These are phyloP conservation scores for Moesziomyces sp. DNA, from an alignment of 1,284 basidiomycete genomes.

Conservation along the genomic window DNA sequence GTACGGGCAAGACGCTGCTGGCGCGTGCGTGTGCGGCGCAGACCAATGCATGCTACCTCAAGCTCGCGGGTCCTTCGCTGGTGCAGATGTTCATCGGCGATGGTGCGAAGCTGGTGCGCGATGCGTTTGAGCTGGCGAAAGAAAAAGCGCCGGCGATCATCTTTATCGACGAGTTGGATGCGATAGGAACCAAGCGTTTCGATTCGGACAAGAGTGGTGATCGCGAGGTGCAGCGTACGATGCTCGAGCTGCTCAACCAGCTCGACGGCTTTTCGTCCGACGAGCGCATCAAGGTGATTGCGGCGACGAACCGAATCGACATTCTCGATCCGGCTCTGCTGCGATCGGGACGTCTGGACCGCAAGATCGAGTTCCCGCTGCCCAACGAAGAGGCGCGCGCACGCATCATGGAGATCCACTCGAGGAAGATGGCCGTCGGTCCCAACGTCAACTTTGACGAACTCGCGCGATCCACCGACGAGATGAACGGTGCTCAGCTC, in stretches of 20 bases:
- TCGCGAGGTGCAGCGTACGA: constrained; percentile 97
- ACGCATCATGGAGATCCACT: constrained; percentile 81
- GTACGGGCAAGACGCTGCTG: constrained; percentile 96
- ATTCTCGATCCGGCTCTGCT: constrained; percentile 86
- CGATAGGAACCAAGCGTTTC: constrained; percentile 98
- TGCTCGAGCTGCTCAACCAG: constrained; percentile 96
- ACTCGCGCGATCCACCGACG: constrained; percentile 79
- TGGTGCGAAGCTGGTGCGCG: constrained; percentile 97
- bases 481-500: constrained; percentile 78
- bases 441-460: constrained; percentile 81
- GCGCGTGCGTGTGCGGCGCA: constrained; percentile 88
- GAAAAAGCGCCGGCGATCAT: constrained; percentile 98
- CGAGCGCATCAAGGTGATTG: constrained; percentile 98
- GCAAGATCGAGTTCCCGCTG: constrained; percentile 84
- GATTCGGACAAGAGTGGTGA: constrained; percentile 98
- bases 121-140: constrained; percentile 95
- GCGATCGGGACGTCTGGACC: constrained; percentile 79
- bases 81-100: constrained; percentile 92
- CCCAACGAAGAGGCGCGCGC: constrained; percentile 80
- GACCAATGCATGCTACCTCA: constrained; percentile 83
- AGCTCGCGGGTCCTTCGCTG: constrained; percentile 80
- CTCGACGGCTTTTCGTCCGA: constrained; percentile 87
- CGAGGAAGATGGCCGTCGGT: constrained; percentile 89
- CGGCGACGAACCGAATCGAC: constrained; percentile 98
- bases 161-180: constrained; percentile 99